Base-by-base conservation (phyloP, 345 rosid genomes). In the Hypericum perforatum region DNA sequence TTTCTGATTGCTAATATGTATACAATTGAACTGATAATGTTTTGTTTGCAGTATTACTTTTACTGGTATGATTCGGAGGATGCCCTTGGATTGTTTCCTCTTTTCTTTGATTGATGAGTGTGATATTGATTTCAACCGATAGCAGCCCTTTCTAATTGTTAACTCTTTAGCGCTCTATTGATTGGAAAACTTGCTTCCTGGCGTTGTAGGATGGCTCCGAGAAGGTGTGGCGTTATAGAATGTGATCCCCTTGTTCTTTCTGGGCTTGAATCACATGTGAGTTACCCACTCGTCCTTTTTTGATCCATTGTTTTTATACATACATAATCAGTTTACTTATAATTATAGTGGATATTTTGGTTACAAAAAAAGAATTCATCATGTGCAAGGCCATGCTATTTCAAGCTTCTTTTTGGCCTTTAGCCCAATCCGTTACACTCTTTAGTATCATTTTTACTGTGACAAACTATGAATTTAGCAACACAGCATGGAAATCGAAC, bases 171-270 rank as follows among this genome's bases (percentile, higher is more conserved):
- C 43, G 10, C 32, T 7, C 8, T 39, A 45, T 2, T 54, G 12
- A 46, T 62, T 22, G 9, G 63, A 45, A 59, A 16, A 49, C 45
- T 51, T 9, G 41, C 41, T 54, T 16, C 61, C 50, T 50, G 57
- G 57, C 63, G 38, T 59, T 72, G 69, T 55, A 91, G 98, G 60
- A 87, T 75, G 70, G 39, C 71, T 51, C 62, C 64, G 62, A 85
- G 78, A 73, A 79, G 79, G 52, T 87, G 85, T 53, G 96, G 95
- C 36, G 91, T 84, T 56, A 78, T 87, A 67, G 96, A 87, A 71
- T 91, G 92, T 45, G 89, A 91, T 70, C 75, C 89, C 13, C 78
- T 84, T 16, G 56, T 91, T 63, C 85, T 82, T 52, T 65, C 70
- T 43, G 89, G 88, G 54, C 82, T 87, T 49, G 96, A 87, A 52